Percentiles rank a stretch among this genome's conserved stretches.
These are phyloP conservation scores for Zhuliangozyma parablackwelliae DNA, from an alignment of 1,139 yeast species.

Conservation along the genomic window DNA sequence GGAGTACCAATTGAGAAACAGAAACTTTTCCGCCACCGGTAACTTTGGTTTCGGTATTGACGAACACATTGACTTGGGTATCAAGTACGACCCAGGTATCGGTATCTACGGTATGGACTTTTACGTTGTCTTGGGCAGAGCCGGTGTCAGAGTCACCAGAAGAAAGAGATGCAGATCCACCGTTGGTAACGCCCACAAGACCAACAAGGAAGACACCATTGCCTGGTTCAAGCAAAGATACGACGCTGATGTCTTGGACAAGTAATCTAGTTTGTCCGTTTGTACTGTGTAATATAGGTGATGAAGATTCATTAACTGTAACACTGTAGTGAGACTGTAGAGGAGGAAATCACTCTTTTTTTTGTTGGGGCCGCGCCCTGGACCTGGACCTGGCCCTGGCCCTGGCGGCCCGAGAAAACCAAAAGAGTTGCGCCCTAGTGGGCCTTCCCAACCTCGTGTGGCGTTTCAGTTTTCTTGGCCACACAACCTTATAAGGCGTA, in stretches of 20 bases:
- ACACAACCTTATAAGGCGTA: too few species aligned
- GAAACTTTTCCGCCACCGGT: conserved; percentile 98
- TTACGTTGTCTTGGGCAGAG: conserved; percentile 99
- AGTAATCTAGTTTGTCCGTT: conserved; percentile 35
- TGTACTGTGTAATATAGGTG: too few species aligned
- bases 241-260: conserved; percentile 95
- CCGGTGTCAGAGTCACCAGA: conserved; percentile 98
- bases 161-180: conserved; percentile 94
- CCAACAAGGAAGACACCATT: conserved; percentile 90
- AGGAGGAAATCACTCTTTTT: too few species aligned
- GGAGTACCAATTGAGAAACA: conserved; percentile 94
- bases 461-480: too few species aligned
- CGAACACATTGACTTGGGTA: conserved; percentile 99
- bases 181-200: conserved; percentile 91
- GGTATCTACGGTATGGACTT: conserved; percentile 99
- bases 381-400: too few species aligned
- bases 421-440: too few species aligned
- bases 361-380: too few species aligned
- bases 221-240: conserved; percentile 99
- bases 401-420: too few species aligned
- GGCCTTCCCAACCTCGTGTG: too few species aligned
- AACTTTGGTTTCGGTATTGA: conserved; percentile 99
- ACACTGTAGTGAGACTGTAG: too few species aligned
- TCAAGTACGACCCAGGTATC: conserved; percentile 99
- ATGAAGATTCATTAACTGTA: too few species aligned